These are phyloP conservation scores for Hebeloma cylindrosporum DNA, from an alignment of 768 basidiomycete species.

Conservation along the genomic window DNA sequence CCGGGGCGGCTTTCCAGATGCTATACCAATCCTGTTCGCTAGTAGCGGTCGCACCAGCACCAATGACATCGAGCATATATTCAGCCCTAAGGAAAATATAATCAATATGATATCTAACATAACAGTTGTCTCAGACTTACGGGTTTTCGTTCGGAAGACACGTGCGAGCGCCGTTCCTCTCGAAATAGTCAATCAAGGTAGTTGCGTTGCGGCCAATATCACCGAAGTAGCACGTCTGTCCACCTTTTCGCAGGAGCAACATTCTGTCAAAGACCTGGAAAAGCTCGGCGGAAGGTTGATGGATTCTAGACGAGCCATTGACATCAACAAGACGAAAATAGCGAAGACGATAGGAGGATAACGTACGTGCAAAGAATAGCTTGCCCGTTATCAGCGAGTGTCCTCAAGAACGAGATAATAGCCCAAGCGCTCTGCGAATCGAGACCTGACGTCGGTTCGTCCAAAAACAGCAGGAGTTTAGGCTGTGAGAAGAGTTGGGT, in stretches of 20 bases:
- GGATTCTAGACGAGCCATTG: conserved; percentile 35
- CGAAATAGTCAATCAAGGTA: conserved; percentile 73
- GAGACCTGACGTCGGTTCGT: conserved; percentile 88
- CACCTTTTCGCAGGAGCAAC: conserved; percentile 76
- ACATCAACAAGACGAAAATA: conserved; percentile 13
- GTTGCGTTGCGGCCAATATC: conserved; percentile 63
- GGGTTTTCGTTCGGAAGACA: conserved; percentile 76
- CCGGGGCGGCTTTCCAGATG: conserved; percentile 55
- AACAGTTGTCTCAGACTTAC: conserved; percentile 32
- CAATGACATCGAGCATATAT: conserved; percentile 71
- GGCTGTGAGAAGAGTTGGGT: conserved; percentile 45
- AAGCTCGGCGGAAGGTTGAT: conserved; percentile 76
- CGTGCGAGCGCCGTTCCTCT: conserved; percentile 59
- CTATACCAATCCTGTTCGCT: conserved; percentile 54
- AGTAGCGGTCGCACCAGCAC: conserved; percentile 66
- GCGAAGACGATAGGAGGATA: conserved; percentile 33
- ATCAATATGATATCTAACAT: neutral
- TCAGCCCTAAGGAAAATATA: conserved; percentile 42
- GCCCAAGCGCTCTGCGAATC: conserved; percentile 90
- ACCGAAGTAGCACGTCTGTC: conserved; percentile 73
- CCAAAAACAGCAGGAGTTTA: conserved; percentile 79
- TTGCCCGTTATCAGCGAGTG: conserved; percentile 79
- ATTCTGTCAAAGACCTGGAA: conserved; percentile 84
- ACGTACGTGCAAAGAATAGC: conserved; percentile 85
- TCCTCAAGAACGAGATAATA: conserved; percentile 72